Conservation (phyloP, 2,329 filamentous ascomycete genomes). For the Nothophaeocryptopus gaeumannii region DNA sequence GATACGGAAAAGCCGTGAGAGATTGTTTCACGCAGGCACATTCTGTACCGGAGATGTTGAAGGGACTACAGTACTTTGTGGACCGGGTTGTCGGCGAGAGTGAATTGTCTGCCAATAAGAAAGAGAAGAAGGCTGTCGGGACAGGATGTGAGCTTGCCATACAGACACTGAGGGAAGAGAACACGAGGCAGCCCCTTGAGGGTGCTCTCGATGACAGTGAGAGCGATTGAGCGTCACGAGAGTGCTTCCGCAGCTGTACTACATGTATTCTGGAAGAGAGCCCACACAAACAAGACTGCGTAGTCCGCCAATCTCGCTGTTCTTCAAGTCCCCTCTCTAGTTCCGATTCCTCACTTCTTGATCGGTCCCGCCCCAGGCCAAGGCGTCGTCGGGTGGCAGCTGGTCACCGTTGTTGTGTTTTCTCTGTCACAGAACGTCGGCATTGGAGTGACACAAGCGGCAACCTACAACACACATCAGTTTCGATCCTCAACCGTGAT, state of each 20-base stretch:
- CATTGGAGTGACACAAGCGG: neutral
- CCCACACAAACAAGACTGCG: too few species aligned
- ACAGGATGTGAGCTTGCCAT: conserved; percentile 40
- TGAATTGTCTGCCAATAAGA: conserved; percentile 48
- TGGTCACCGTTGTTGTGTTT: neutral
- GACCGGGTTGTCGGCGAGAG: conserved; percentile 70
- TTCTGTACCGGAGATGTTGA: conserved; percentile 65
- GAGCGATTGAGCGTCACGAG: too few species aligned
- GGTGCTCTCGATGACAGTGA: too few species aligned
- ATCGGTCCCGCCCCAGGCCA: neutral
- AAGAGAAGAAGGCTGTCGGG: conserved; percentile 52
- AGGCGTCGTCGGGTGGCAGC: neutral
- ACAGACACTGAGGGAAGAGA: conserved; percentile 23
- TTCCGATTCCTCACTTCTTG: neutral
- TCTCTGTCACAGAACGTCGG: neutral
- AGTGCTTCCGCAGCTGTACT: too few species aligned
- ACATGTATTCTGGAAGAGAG: too few species aligned
- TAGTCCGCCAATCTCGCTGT: too few species aligned
- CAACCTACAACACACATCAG: neutral
- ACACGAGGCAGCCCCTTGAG: neutral
- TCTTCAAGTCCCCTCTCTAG: too few species aligned
- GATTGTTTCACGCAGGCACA: conserved; percentile 65
- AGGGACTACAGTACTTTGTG: conserved; percentile 76
- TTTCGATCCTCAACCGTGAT: neutral
- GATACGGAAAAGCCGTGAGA: conserved; percentile 57